Evolutionary conservation across 768 basidiomycete genomes (phyloP).

Genomic region (Pleurotus citrinopileatus): DNA sequence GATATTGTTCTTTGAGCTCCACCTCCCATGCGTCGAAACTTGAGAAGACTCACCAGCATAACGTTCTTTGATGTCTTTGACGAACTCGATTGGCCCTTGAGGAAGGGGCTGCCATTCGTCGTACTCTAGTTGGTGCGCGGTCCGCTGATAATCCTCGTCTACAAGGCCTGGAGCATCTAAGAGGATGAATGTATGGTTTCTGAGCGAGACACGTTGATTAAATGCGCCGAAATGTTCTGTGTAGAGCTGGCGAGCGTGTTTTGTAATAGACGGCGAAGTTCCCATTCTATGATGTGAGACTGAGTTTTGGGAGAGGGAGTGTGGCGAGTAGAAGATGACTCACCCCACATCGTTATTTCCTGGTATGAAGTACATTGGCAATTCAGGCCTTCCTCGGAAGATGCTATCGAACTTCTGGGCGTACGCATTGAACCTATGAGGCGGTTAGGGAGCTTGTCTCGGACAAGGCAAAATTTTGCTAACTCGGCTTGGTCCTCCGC

Average conservation of each 20-base stretch:
- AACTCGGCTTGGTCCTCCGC: constrained; percentile 44
- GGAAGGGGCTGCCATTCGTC: constrained; percentile 52
- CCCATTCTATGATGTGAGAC: constrained; percentile 47
- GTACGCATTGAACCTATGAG: constrained; percentile 58
- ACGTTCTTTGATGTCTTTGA: constrained; percentile 44
- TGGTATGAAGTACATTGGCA: constrained; percentile 56
- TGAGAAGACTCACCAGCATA: constrained; percentile 17
- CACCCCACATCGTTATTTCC: constrained; percentile 84
- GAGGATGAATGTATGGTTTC: constrained; percentile 70
- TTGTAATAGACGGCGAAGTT: constrained; percentile 45
- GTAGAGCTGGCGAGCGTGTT: constrained; percentile 57
- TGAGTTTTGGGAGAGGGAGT: neutral
- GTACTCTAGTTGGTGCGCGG: constrained; percentile 45
- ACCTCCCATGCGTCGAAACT: neutral
- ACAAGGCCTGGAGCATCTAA: constrained; percentile 78
- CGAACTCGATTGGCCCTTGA: constrained; percentile 59
- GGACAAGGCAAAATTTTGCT: constrained; percentile 12
- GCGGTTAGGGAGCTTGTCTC: neutral
- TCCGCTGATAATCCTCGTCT: constrained; percentile 75
- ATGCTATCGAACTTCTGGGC: constrained; percentile 58
- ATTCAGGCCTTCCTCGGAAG: constrained; percentile 42
- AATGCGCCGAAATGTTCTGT: constrained; percentile 62
- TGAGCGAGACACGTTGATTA: constrained; percentile 58
- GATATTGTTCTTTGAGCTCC: constrained; percentile 8
- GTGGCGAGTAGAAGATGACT: constrained; percentile 14